Evolutionary conservation across 495 filamentous ascomycete genomes (phyloP).

Genomic region (Xylaria castorea): DNA sequence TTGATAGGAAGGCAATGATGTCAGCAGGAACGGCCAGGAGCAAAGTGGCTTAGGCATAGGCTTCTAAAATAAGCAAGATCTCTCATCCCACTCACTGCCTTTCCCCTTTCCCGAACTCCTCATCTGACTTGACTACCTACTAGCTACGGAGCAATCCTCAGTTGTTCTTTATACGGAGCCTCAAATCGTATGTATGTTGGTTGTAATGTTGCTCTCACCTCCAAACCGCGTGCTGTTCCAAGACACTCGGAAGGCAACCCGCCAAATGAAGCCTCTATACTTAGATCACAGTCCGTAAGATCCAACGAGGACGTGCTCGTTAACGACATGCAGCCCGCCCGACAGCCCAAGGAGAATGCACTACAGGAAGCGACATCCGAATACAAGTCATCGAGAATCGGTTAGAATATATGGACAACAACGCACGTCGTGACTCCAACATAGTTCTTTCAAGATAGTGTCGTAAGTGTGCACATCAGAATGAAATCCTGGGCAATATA

Average conservation of each 20-base stretch:
- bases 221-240: neutral
- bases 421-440: neutral
- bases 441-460: neutral
- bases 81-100: neutral
- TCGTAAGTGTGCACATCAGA: neutral
- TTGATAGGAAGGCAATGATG: neutral
- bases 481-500: neutral
- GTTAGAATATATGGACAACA: neutral
- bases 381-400: neutral
- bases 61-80: conserved; percentile 1
- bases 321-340: neutral
- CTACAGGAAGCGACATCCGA: neutral
- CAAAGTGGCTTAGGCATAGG: neutral
- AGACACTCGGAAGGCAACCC: neutral
- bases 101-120: neutral
- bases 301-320: no score
- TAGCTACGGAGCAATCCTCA: neutral
- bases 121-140: no score
- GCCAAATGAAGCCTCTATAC: neutral
- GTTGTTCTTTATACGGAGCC: neutral
- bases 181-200: neutral
- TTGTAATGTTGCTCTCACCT: neutral
- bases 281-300: neutral
- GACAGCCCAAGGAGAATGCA: neutral
- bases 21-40: neutral